Evolutionary conservation across 306 rosid genomes (phyloP), one percentile per base, ranked within the genome.

Genomic region (Hippophae gyantsensis): DNA sequence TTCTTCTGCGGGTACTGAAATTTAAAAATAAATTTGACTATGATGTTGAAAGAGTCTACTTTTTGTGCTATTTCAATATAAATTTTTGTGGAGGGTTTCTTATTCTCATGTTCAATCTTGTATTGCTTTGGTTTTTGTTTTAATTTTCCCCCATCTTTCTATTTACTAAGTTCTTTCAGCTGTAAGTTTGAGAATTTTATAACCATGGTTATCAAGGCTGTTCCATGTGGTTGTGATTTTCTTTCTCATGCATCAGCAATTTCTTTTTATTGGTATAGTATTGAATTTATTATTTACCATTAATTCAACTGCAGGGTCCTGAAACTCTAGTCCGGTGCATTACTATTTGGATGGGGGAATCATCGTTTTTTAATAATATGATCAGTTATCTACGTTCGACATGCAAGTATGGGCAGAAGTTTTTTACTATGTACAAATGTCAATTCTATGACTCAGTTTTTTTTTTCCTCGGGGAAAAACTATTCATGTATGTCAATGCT

Each of bases 371-470:
- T 1, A 78, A 81, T 56, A 61, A 52, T 49, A 78, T 87, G 86
- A 76, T 90, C 45, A 54, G 61, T 74, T 81, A 83, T 68, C 87
- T 90, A 14, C 89, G 89, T 11, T 26, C 82, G 59, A 70, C 96
- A 7, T 84, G 87, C 95, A 87, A 85, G 98, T 90, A 83, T 32
- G 95, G 40, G 62, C 62, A 13, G 23, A 2, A 1, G 1, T 14
- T 12, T 57, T 53, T 51, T 50, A 5, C 49, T 61, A 64, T 42
- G 56, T 11, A 46, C 6, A 12, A 48, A 26, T 12, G 60, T 43
- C 68, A n/a, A 57, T 56, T 12, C 18, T 23, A 32, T 57, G 40
- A 42, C 40, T 18, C 38, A 40, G 25, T 54, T 40, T 3, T 23
- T 3, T 23, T 57, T 58, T 14, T 67, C 43, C 54, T 3, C 6